Conservation (phyloP, 2,329 filamentous ascomycete genomes). For the Celoporthe dispersa region DNA sequence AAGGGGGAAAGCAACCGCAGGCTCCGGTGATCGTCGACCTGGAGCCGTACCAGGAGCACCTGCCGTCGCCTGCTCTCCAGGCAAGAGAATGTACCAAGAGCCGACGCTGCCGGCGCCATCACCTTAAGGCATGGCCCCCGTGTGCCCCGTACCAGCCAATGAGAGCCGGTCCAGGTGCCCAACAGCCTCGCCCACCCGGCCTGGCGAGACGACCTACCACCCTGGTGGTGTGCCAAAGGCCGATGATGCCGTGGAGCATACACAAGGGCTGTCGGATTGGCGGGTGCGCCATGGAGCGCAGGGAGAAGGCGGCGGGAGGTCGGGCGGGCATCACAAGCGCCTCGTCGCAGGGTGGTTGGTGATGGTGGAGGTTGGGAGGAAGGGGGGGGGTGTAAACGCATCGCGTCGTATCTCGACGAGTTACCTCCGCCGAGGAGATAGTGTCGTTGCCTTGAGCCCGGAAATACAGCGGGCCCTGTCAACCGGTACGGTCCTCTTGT, state of each 20-base stretch:
- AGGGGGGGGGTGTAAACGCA: background rate
- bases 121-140: background rate
- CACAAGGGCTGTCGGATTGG: background rate
- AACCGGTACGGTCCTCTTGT: background rate
- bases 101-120: background rate
- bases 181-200: background rate
- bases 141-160: background rate
- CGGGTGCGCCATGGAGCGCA: background rate
- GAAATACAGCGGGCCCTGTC: background rate
- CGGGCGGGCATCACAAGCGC: background rate
- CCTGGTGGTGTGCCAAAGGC: background rate
- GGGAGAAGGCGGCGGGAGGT: background rate
- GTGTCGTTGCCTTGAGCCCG: background rate
- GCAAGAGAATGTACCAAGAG: background rate
- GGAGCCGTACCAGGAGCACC: background rate
- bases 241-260: background rate
- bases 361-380: background rate
- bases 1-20: background rate
- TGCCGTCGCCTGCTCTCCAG: background rate
- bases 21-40: background rate
- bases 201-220: background rate
- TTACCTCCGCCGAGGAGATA: background rate
- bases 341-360: background rate
- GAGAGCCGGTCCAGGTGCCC: background rate
- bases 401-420: constrained; percentile 4